Conservation (phyloP, 768 basidiomycete species). For the Chalciporus piperatus region DNA sequence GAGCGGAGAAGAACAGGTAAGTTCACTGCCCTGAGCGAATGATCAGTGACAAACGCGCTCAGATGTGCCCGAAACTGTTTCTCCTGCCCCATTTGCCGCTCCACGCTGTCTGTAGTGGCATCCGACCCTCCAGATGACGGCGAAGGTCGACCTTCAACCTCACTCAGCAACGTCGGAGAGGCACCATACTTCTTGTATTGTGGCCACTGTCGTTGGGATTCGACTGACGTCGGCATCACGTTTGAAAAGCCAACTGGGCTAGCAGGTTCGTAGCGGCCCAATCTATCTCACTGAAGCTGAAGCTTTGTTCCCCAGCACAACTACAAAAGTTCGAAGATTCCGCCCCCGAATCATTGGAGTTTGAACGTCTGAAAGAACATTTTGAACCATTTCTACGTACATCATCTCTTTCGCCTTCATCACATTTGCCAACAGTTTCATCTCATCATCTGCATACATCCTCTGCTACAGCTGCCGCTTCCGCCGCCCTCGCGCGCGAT, state of each 20-base stretch:
- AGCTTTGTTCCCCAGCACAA: slow-evolving; percentile 57
- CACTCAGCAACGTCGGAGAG: slow-evolving; percentile 65
- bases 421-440: slow-evolving; percentile 45
- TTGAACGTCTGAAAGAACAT: slow-evolving; percentile 93
- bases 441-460: slow-evolving; percentile 76
- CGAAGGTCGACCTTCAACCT: slow-evolving; percentile 51
- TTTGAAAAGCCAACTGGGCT: slow-evolving; percentile 98
- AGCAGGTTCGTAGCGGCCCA: slow-evolving; percentile 56
- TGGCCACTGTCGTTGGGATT: slow-evolving; percentile 94
- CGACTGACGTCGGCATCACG: slow-evolving; percentile 82
- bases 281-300: not conserved
- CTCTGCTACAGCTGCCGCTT: slow-evolving; percentile 86
- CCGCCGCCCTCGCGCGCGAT: slow-evolving; percentile 84
- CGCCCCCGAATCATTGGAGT: slow-evolving; percentile 80
- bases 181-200: slow-evolving; percentile 92
- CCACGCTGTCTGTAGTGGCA: slow-evolving; percentile 87
- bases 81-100: slow-evolving; percentile 89
- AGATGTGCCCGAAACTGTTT: slow-evolving; percentile 99
- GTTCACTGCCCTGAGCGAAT: not conserved
- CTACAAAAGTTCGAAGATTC: slow-evolving; percentile 88
- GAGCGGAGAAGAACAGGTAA: slow-evolving; percentile 95
- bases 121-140: slow-evolving; percentile 72
- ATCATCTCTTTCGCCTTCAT: slow-evolving; percentile 70
- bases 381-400: slow-evolving; percentile 93
- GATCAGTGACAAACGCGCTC: slow-evolving; percentile 1